Evolutionary conservation across 495 filamentous ascomycete species (phyloP).

Genomic region (Daldinia concentrica): DNA sequence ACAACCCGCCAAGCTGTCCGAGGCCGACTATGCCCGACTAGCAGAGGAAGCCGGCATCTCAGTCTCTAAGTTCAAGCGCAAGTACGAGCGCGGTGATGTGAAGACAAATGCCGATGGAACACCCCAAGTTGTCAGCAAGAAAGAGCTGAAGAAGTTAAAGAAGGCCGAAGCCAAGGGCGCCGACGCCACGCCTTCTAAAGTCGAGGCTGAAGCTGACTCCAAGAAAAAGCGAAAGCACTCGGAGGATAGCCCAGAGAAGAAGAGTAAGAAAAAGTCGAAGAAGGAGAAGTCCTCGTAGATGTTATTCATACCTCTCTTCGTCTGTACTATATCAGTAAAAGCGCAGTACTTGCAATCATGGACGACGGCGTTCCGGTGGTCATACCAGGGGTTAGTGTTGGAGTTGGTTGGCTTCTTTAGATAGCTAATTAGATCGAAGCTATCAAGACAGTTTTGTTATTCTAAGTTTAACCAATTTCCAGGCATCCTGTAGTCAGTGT

Average conservation of each 20-base stretch:
- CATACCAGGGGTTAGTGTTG: slow-evolving; percentile 46
- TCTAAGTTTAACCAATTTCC: neutral
- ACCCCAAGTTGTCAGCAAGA: slow-evolving; percentile 72
- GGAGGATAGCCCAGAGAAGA: slow-evolving; percentile 52
- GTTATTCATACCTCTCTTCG: slow-evolving; percentile 37
- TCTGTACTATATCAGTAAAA: slow-evolving; percentile 47
- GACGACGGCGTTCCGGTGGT: slow-evolving; percentile 47
- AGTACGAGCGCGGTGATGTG: slow-evolving; percentile 74
- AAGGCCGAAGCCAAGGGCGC: slow-evolving; percentile 66
- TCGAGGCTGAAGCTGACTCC: slow-evolving; percentile 31
- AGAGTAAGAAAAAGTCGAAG: slow-evolving; percentile 58
- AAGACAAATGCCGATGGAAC: slow-evolving; percentile 65
- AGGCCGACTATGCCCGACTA: slow-evolving; percentile 62
- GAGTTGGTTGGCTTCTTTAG: slow-evolving; percentile 45
- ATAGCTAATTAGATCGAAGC: slow-evolving; percentile 24
- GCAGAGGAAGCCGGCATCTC: slow-evolving; percentile 71
- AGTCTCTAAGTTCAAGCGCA: slow-evolving; percentile 75
- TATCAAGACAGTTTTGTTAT: slow-evolving; percentile 23
- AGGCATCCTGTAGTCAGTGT: neutral
- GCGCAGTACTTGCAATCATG: slow-evolving; percentile 40
- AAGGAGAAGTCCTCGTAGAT: slow-evolving; percentile 49
- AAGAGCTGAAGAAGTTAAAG: slow-evolving; percentile 79
- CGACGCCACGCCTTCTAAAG: slow-evolving; percentile 18
- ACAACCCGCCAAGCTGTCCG: slow-evolving; percentile 48
- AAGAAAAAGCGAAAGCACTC: slow-evolving; percentile 49